phyloP scores from a whole-genome alignment of 2,329 filamentous ascomycete species.

The Thielaviopsis euricoi region DNA sequence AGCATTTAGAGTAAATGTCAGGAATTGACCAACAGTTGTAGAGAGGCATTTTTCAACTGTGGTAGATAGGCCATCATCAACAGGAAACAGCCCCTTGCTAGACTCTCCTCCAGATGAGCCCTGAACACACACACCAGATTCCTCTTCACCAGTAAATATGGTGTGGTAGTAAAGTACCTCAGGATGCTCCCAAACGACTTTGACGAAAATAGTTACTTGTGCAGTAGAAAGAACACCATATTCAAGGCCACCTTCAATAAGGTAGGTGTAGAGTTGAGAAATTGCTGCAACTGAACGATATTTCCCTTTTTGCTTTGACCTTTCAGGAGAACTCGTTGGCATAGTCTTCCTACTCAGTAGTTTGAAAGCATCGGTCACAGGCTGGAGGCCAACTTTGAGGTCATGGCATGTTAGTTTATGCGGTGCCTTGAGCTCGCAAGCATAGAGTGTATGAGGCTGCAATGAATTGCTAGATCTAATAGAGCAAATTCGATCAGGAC shows the following conservation, averaged over 20 bases:
- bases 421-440: not conserved
- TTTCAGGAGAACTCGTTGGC: not conserved
- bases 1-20: not conserved
- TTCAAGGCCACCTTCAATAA: not conserved
- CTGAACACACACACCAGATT: not conserved
- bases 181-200: not conserved
- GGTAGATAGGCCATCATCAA: not conserved
- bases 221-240: not conserved
- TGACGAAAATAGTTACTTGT: not conserved
- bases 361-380: not conserved
- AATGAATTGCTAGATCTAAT: not conserved
- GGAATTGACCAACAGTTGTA: not conserved
- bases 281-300: not conserved
- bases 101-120: not conserved
- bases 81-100: not conserved
- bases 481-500: not conserved
- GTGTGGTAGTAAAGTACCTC: not conserved
- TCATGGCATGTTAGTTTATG: not conserved
- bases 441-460: not conserved
- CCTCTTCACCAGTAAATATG: not conserved
- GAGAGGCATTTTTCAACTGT: not conserved
- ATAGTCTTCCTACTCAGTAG: not conserved
- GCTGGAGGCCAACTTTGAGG: not conserved
- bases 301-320: not conserved
- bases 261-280: not conserved